Base-by-base conservation (phyloP, 1,284 basidiomycete genomes). In the Schizophyllum amplum region DNA sequence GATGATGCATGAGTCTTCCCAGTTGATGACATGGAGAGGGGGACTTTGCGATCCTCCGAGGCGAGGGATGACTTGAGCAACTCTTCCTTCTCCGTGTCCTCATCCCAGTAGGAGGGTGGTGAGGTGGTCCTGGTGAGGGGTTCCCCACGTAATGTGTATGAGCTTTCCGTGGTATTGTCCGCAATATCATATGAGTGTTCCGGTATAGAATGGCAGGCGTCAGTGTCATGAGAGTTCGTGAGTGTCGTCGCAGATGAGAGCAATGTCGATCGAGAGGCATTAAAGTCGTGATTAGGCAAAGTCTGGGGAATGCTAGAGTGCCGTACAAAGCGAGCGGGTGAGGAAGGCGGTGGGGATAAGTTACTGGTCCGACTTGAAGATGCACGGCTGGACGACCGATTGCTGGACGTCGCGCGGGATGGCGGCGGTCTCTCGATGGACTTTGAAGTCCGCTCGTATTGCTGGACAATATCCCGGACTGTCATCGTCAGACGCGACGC, bases 311-410 rank as follows among this genome's bases (percentile, higher is more conserved):
- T 54, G n/a, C 47, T 50, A 21, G 55, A 57, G 21, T 61, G 52
- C n/a, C 63, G 57, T 24, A 73, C 66, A 56, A 75, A 74, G 50
- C 72, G 67, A 23, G 72, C 72, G 55, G 68, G 70, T 24, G 68
- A 66, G 21, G 67, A 66, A 23, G 65, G 63, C 48, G 61, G 65
- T 46, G 42, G 53, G 54, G 23, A 49, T 54, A 23, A 56, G 52
- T 15, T n/a, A 25, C 21, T 1, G 48, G 51, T 53, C 21, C 9
- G 11, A 23, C 20, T 42, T 47, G 20, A 24, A 2, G 55, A 48
- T 23, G 52, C 25, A 1, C 42, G 21, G 46, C 21, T 27, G 7
- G 47, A 59, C 51, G 46, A 47, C 52, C 13, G 49, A 47, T 9
- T 24, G 51, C 51, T n/a, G 51, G 21, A 52, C 17, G 24, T 52